Evolutionary conservation across 148 eudicot genomes (phyloP), one percentile per base, ranked within the genome.

Genomic region (Pharnaceum exiguum): DNA sequence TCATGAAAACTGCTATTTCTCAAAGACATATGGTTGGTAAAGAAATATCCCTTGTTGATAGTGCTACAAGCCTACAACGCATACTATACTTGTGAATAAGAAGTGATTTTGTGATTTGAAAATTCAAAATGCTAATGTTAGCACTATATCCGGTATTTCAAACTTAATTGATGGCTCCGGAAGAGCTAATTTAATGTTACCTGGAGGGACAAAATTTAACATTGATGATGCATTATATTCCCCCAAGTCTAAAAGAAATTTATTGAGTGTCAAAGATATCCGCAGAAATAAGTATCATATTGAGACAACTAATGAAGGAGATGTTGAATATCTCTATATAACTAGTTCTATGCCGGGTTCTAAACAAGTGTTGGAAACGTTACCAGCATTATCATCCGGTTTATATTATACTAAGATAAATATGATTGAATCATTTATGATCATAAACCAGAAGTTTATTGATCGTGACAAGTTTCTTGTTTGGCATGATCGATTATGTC

Each of bases 211-310:
- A 8, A 52, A 33, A 30, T 8, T 16, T 33, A 5, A 52, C 31
- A 30, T 52, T 8, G 19, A 1, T 31, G 28, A 52, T 52, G 19
- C 24, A 1, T 15, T 52, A 31, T 52, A 52, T 30, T 52, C 42
- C 0, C 57, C 57, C 2, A 32, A 2, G 40, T 52, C 57, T 17
- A 5, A 52, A 52, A 32, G 40, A 17, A 52, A 32, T 10, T 33
- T 53, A 5, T 35, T 30, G 18, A 55, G 40, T 35, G 35, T 37
- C 23, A 31, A 29, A 16, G 58, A 31, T 15, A 10, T 30, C 21
- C 40, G 24, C 12, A 1, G 22, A 53, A 53, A 33, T 55, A 45
- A 45, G 16, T 55, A 32, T 55, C 59, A 55, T 55, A 55, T 18
- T 21, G 28, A 55, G 27, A 55, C 43, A 36, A 55, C 22, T 23